phyloP scores from a whole-genome alignment of 1,284 basidiomycete species.

The Sparassis latifolia region DNA sequence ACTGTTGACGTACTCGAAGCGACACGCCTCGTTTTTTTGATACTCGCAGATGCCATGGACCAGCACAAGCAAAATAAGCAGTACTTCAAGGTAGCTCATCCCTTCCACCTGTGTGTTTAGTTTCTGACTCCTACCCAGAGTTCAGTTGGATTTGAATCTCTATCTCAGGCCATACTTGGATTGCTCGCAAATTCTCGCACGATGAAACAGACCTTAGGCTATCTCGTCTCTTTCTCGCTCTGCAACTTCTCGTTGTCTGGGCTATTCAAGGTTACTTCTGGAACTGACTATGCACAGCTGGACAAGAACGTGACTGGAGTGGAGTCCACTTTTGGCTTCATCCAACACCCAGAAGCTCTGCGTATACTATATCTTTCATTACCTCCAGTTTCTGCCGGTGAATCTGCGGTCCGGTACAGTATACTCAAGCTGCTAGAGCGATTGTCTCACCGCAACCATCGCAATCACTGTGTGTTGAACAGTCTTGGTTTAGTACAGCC shows the following conservation, averaged over 20 bases:
- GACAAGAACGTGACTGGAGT: conserved; percentile 34
- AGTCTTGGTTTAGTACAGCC: conserved; percentile 46
- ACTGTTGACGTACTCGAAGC: conserved; percentile 44
- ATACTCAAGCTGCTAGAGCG: conserved; percentile 58
- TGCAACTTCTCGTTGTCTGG: conserved; percentile 53
- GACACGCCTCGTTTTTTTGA: conserved; percentile 50
- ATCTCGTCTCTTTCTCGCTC: conserved; percentile 55
- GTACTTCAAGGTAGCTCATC: conserved; percentile 60
- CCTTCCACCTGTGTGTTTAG: not conserved
- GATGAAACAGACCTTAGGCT: conserved; percentile 49
- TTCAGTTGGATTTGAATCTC: conserved; percentile 57
- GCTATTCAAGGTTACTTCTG: conserved; percentile 40
- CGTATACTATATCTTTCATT: conserved; percentile 46
- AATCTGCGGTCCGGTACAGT: conserved; percentile 35
- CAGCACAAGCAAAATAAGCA: conserved; percentile 47
- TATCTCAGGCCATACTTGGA: conserved; percentile 47
- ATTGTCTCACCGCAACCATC: conserved; percentile 50
- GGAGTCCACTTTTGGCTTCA: conserved; percentile 37
- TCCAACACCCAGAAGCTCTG: conserved; percentile 51
- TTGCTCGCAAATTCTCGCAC: conserved; percentile 43
- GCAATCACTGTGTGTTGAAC: conserved; percentile 62
- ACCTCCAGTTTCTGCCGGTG: conserved; percentile 19
- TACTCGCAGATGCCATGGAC: conserved; percentile 57
- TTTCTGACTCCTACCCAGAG: conserved; percentile 31
- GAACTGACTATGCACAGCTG: conserved; percentile 20